A percentile compares a stretch with the other conserved stretches of the same genome.
Evolutionary conservation across 306 rosid species (phyloP).

Genomic region (Castanea crenata): DNA sequence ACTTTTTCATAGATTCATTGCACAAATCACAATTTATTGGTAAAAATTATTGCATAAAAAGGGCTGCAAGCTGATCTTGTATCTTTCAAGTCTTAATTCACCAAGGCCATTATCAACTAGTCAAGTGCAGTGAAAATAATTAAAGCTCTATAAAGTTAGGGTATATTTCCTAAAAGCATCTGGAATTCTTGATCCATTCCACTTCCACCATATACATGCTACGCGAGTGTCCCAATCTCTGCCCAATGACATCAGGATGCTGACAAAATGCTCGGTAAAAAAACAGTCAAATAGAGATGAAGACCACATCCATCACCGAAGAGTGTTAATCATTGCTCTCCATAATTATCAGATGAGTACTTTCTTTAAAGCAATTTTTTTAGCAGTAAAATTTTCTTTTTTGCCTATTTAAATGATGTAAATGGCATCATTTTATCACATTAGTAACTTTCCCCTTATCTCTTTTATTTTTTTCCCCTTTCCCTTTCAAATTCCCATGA

Average conservation of each 20-base stretch:
- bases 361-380: slow-evolving; percentile 4
- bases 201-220: slow-evolving; percentile 12
- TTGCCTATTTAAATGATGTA: slow-evolving; percentile 13
- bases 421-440: slow-evolving; percentile 5
- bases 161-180: neutral
- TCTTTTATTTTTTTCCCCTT: neutral
- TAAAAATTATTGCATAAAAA: too few species aligned
- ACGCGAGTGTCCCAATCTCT: neutral
- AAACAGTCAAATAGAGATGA: slow-evolving; percentile 16
- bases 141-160: too few species aligned
- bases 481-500: neutral
- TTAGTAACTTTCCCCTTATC: neutral
- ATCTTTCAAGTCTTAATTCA: too few species aligned
- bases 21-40: too few species aligned
- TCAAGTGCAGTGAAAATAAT: too few species aligned
- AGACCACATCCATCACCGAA: slow-evolving; percentile 28
- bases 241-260: slow-evolving; percentile 15
- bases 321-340: slow-evolving; percentile 14
- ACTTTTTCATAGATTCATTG: too few species aligned
- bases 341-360: slow-evolving; percentile 18
- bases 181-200: neutral
- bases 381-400: slow-evolving; percentile 6
- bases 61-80: too few species aligned
- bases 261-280: slow-evolving; percentile 36
- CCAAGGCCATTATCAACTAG: too few species aligned